Base-by-base conservation (phyloP, 176 grass and related monocot genomes). In the Cocos nucifera region DNA sequence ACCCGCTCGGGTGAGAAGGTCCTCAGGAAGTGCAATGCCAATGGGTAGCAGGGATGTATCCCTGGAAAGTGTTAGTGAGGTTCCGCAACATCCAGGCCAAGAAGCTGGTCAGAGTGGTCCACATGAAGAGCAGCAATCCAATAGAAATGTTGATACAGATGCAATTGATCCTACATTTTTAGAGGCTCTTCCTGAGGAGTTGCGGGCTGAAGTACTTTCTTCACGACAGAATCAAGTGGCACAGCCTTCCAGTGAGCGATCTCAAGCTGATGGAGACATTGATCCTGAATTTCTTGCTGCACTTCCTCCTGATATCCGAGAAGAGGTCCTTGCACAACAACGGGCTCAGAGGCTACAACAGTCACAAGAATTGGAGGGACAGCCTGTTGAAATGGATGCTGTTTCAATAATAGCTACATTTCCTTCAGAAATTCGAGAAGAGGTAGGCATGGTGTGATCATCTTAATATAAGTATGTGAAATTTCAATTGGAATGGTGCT, bases 261-360 rank as follows among this genome's bases (percentile, higher is more conserved):
- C 76, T 69, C 88, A 98, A 49, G 79, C 61, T 73, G 94, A 98
- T 71, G 85, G 64, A 5, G 93, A 98, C 53, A 98, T 98, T 70
- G 93, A 98, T 86, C 94, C 94, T 64, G 94, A 98, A 73, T 98
- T 98, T 73, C 84, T 98, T 63, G 94, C 94, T 81, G 94, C 94
- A 10, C 88, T 98, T 80, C 94, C 94, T 6, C 74, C 94, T 79
- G 94, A 98, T 89, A 98, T 98, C 54, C 73, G 88, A 51, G 84
- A 98, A 28, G 94, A 98, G 71, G 87, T 98, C 59, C 69, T 98
- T 63, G 84, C 81, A 73, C 93, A 98, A 80, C 88, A 98, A 67
- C 87, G 81, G 50, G 85, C 88, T 26, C 94, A 98, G 61, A 81
- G 88, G 69, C 67, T 88, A 60, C 88, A 92, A 57, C 80, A 88